Conservation (phyloP, 2,329 filamentous ascomycete genomes). For the Trichophyton mentagrophytes region DNA sequence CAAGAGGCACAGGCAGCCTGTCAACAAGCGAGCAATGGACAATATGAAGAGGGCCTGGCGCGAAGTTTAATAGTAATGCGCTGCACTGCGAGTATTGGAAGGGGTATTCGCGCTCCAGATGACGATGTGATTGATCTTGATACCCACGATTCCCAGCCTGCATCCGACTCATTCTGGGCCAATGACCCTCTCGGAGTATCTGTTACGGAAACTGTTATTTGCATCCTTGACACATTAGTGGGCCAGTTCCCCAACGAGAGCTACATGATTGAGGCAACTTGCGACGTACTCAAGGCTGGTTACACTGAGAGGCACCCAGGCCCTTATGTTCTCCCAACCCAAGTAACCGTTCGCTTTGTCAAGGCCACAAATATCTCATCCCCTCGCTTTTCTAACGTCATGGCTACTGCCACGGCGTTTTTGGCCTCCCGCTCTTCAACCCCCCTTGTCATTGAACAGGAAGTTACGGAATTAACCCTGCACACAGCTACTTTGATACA, state of each 20-base stretch:
- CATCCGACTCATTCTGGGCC: constrained; percentile 29
- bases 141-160: constrained; percentile 16
- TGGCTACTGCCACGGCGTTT: constrained; percentile 36
- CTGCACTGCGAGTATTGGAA: constrained; percentile 32
- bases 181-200: constrained; percentile 19
- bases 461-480: constrained; percentile 25
- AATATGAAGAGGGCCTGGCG: constrained; percentile 23
- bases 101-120: constrained; percentile 26
- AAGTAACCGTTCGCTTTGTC: constrained; percentile 31
- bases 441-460: constrained; percentile 22
- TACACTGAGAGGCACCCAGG: constrained; percentile 32
- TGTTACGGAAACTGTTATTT: constrained; percentile 27
- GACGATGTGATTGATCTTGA: constrained; percentile 27
- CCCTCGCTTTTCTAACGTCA: constrained; percentile 21
- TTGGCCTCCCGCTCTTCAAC: constrained; percentile 31
- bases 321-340: constrained; percentile 32
- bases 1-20: constrained; percentile 24
- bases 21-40: constrained; percentile 21
- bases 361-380: constrained; percentile 25
- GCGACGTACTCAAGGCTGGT: constrained; percentile 35
- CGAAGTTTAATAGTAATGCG: constrained; percentile 26
- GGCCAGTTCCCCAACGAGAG: constrained; percentile 29
- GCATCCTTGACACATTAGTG: constrained; percentile 30
- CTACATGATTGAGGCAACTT: constrained; percentile 33
- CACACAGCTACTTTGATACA: constrained; percentile 30